phyloP scores from a whole-genome alignment of 805 yeast species.

The Yarrowia bubula region DNA sequence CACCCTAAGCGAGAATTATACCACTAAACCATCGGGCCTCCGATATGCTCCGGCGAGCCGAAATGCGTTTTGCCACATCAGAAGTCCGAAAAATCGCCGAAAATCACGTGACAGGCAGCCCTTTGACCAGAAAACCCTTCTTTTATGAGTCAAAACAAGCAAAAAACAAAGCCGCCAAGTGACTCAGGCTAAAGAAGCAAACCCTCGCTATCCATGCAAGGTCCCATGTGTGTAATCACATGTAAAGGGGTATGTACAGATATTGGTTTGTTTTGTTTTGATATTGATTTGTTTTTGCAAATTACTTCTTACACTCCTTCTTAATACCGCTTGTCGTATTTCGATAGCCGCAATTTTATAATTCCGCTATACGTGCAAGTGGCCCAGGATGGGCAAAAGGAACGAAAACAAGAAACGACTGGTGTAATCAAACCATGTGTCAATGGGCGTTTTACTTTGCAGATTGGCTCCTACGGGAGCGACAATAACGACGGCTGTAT shows the following conservation, averaged over 20 bases:
- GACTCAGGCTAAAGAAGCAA: no score
- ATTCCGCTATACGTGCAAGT: no score
- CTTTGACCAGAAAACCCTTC: no score
- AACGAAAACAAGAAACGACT: conserved; percentile 1
- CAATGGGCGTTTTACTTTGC: not conserved
- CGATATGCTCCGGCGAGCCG: not conserved
- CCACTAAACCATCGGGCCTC: conserved; percentile 27
- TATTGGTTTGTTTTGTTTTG: no score
- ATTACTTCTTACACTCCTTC: no score
- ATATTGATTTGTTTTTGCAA: no score
- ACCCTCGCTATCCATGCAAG: no score
- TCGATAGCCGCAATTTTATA: no score
- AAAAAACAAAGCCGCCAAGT: not conserved
- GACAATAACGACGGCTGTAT: no score
- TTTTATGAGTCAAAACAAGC: not conserved
- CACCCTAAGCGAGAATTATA: conserved; percentile 27
- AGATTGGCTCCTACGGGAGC: not conserved
- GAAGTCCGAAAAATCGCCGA: not conserved
- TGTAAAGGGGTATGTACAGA: no score
- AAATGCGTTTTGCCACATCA: not conserved
- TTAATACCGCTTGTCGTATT: no score
- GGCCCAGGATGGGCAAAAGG: not conserved
- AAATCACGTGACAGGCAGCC: not conserved
- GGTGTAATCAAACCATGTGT: conserved; percentile 2
- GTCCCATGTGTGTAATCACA: no score